Evolutionary conservation across 2,329 filamentous ascomycete genomes (phyloP), one percentile per base, ranked within the genome.

Genomic region (Zymoseptoria pseudotritici): DNA sequence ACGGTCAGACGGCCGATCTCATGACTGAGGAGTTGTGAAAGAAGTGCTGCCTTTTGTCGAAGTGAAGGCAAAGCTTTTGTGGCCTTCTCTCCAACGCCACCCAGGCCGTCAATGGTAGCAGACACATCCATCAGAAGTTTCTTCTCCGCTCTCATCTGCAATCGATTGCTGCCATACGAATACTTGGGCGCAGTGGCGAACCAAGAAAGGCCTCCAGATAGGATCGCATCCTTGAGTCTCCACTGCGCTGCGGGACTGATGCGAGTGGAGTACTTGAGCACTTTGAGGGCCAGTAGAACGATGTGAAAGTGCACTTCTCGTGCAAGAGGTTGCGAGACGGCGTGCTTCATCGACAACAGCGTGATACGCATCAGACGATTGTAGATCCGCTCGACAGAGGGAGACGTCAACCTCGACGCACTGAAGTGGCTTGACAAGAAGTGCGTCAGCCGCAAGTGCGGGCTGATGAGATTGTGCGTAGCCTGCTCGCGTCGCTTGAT

Each of bases 401-500:
- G 82, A 66, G 88, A 96, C 24, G 90, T 88, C 24, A 97, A 80
- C n/a, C 92, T 84, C 11, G 89, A 92, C 1, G 95, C 91, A 72
- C 91, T 96, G 77, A 96, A 99, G 72, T 97, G 93, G 70, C 94
- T 99, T 61, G 85, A 87, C 62, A 99, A 84, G 72, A 97, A 96
- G 64, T 96, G 91, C 36, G 97, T 76, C 24, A 97, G 77, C 22
- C 89, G 86, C 57, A 90, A 86, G 73, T 99, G 94, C 3, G 94
- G 94, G 7, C 90, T 87, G 49, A 99, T 84, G 56, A 93, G 77
- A 69, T 94, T 89, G 68, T 96, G 90, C 1, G 91, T 87, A 26
- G 83, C 77, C 67, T 94, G 88, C 70, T 93, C 91, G 56, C 86
- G 84, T 74, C 87, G 90, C 17, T 85, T 81, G 64, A 97, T 79